Percentiles rank a stretch among this genome's conserved stretches.
Conservation (phyloP, 345 rosid genomes). For the Clausena lansium region DNA sequence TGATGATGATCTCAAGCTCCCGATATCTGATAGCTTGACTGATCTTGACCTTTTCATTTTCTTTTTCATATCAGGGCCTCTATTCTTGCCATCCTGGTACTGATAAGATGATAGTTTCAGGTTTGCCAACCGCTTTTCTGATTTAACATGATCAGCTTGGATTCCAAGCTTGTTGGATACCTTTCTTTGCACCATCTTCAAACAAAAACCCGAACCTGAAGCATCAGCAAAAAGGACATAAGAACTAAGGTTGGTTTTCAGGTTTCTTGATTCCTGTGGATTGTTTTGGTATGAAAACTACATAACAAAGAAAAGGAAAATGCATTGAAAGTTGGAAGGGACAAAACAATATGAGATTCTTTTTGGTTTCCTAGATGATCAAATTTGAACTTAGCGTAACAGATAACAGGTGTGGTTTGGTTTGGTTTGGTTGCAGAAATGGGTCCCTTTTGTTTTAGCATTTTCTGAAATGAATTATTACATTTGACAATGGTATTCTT, state of each 20-base stretch:
- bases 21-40: slow-evolving; percentile 47
- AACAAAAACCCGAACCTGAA: slow-evolving; percentile 31
- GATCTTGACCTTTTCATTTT: slow-evolving; percentile 72
- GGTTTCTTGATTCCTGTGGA: slow-evolving; percentile 3
- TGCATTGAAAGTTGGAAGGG: neutral
- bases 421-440: slow-evolving; percentile 3
- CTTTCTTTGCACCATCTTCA: slow-evolving; percentile 85
- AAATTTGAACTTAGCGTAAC: slow-evolving; percentile 27
- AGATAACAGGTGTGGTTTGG: neutral
- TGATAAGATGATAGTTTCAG: slow-evolving; percentile 44
- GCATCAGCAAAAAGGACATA: neutral
- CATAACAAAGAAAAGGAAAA: neutral
- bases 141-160: slow-evolving; percentile 47
- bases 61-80: slow-evolving; percentile 69
- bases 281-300: slow-evolving; percentile 6
- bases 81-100: slow-evolving; percentile 57
- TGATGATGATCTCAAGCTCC: slow-evolving; percentile 27
- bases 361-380: slow-evolving; percentile 7
- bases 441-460: slow-evolving; percentile 19
- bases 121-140: slow-evolving; percentile 44
- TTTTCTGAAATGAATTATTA: slow-evolving; percentile 17
- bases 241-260: slow-evolving; percentile 16
- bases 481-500: neutral
- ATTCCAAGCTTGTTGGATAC: slow-evolving; percentile 46
- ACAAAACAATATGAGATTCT: slow-evolving; percentile 24